Conservation (phyloP, 2,329 filamentous ascomycete genomes). For the Fusarium palustre region DNA sequence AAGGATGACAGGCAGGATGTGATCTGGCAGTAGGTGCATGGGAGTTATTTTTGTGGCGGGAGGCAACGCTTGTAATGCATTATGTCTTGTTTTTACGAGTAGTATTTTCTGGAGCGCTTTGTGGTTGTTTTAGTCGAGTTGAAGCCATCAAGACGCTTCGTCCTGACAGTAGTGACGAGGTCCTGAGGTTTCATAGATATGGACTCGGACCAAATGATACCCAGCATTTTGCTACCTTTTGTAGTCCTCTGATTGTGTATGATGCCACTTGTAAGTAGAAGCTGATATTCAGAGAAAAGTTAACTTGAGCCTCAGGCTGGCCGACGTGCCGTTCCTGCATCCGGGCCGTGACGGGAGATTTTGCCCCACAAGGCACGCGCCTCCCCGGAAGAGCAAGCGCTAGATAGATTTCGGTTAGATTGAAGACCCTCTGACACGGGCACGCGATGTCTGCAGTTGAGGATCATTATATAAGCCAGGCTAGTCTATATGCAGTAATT, state of each 20-base stretch:
- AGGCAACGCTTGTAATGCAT: constrained; percentile 29
- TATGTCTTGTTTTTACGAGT: constrained; percentile 24
- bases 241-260: background rate
- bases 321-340: constrained; percentile 38
- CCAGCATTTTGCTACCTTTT: constrained; percentile 42
- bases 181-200: constrained; percentile 38
- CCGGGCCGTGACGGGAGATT: constrained; percentile 37
- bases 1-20: constrained; percentile 8
- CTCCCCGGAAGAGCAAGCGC: background rate
- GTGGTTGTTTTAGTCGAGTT: constrained; percentile 20
- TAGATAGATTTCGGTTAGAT: constrained; percentile 14
- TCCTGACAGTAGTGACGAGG: constrained; percentile 32
- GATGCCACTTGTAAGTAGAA: background rate
- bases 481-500: constrained; percentile 37
- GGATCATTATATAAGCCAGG: constrained; percentile 5
- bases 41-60: constrained; percentile 29
- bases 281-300: background rate
- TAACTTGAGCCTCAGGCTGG: constrained; percentile 1
- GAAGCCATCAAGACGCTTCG: constrained; percentile 32
- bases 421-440: constrained; percentile 6
- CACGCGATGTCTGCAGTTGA: constrained; percentile 26
- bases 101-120: constrained; percentile 20
- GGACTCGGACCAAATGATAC: constrained; percentile 46
- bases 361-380: constrained; percentile 38
- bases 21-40: constrained; percentile 13